Base-by-base conservation (phyloP, 495 filamentous ascomycete species). In the Rusavskia elegans region DNA sequence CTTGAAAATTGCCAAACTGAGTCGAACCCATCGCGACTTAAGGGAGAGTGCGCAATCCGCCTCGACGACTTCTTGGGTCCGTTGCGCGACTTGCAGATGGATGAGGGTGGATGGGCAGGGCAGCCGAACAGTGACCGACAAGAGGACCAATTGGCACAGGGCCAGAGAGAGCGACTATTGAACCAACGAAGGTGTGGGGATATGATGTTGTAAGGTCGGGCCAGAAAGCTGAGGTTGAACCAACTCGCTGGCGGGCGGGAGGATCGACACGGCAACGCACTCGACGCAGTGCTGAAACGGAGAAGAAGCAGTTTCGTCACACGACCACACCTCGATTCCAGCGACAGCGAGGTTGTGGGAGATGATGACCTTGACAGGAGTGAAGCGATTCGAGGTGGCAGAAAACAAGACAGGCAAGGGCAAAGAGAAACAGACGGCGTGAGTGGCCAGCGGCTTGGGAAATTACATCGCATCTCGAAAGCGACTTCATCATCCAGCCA, bases 1-100 rank as follows among this genome's bases (percentile, higher is more conserved):
- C 87, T 66, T 85, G 71, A 69, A 95, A 95, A 60, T 90, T 88
- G 51, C 88, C 88, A 69, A 92, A 95, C 59, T 87, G 81, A 51
- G 87, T 78, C 44, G 72, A 75, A 45, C 73, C 72, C 75, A 77
- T 77, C 50, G 53, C 60, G 66, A 44, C n/a, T 8, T 41, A 17
- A 52, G 25, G 44, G 44, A 41, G 3, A 16, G 23, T 23, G 44
- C 44, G 44, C 44, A 46, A 16, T 25, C 21, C 44, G 20, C 21
- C 10, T 46, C 21, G 23, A 29, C 5, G 44, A 4, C 11, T 6
- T 14, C 11, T 25, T 17, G 9, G 13, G 25, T 44, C 29, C n/a
- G 23, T 2, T 23, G 39, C 40, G 50, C 50, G 21, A 44, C 39
- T 21, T 17, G 20, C n/a, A 19, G 39, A 8, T 8, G n/a, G 39